Evolutionary conservation across 345 rosid genomes (phyloP).

Genomic region (Brassica cretica): DNA sequence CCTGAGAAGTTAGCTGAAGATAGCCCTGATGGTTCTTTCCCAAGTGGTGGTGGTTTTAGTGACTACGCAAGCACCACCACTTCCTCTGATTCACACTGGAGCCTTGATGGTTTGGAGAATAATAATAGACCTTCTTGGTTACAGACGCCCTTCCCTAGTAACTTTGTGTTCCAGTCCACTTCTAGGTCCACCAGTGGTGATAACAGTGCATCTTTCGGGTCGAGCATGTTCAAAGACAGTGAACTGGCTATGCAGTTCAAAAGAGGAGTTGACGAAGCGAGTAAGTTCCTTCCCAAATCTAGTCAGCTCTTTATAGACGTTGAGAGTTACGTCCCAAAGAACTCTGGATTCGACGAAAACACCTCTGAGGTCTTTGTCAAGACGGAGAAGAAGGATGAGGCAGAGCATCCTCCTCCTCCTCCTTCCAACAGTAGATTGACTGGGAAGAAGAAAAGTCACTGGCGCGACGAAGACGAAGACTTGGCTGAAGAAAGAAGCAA

Average conservation of each 20-base stretch:
- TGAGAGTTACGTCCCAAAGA: conserved; percentile 24
- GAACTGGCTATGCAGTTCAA: conserved; percentile 60
- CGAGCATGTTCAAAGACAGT: conserved; percentile 39
- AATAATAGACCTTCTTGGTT: conserved; percentile 30
- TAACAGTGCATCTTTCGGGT: conserved; percentile 38
- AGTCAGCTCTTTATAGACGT: conserved; percentile 49
- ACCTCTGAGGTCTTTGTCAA: conserved; percentile 32
- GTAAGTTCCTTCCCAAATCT: conserved; percentile 64
- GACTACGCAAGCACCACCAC: conserved; percentile 42
- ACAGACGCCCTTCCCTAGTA: conserved; percentile 41
- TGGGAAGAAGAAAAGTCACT: conserved; percentile 57
- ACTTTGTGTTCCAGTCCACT: conserved; percentile 58
- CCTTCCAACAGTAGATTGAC: conserved; percentile 38
- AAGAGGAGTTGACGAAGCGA: conserved; percentile 77
- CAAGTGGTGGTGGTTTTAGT: conserved; percentile 48
- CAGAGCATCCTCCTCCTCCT: conserved; percentile 29
- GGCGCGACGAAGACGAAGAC: conserved; percentile 47
- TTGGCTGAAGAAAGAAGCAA: conserved; percentile 53
- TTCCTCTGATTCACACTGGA: conserved; percentile 52
- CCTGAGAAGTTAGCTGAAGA: conserved; percentile 24
- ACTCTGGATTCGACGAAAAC: conserved; percentile 1
- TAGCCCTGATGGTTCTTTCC: conserved; percentile 49
- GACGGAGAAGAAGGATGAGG: conserved; percentile 38
- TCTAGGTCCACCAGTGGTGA: conserved; percentile 39
- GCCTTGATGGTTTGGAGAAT: conserved; percentile 45